Conservation (phyloP, 2,329 filamentous ascomycete species). For the Biscogniauxia sp. region DNA sequence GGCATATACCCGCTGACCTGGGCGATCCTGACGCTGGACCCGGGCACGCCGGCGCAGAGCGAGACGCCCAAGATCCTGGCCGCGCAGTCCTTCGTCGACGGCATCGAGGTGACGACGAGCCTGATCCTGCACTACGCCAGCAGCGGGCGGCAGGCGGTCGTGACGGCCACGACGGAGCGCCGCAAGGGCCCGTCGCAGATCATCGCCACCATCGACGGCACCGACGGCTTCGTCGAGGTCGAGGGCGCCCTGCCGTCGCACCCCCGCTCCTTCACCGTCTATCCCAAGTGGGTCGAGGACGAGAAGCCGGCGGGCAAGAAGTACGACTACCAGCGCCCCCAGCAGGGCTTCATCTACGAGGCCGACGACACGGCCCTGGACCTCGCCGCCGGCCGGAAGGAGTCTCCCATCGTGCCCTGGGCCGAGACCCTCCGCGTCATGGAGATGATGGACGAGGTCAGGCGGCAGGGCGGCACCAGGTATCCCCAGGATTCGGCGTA, state of each 20-base stretch:
- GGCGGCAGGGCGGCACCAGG: constrained; percentile 24
- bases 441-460: constrained; percentile 46
- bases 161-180: constrained; percentile 37
- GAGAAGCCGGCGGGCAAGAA: constrained; percentile 28
- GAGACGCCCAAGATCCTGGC: constrained; percentile 36
- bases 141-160: constrained; percentile 40
- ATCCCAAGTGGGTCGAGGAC: constrained; percentile 26
- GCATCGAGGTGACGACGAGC: constrained; percentile 35
- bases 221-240: constrained; percentile 36
- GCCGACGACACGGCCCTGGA: constrained; percentile 43
- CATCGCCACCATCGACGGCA: constrained; percentile 42
- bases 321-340: constrained; percentile 36
- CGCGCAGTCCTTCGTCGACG: constrained; percentile 35
- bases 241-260: constrained; percentile 34
- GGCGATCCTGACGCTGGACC: constrained; percentile 36
- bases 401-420: constrained; percentile 45
- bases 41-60: constrained; percentile 24
- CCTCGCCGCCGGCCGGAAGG: constrained; percentile 35
- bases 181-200: constrained; percentile 18
- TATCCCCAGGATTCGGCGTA: constrained; percentile 1
- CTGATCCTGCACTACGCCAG: constrained; percentile 39
- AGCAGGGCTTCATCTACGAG: constrained; percentile 44
- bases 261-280: constrained; percentile 37
- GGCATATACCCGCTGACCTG: constrained; percentile 44
- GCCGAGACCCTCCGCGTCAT: constrained; percentile 44